Evolutionary conservation across 495 filamentous ascomycete genomes (phyloP).

Genomic region (Neurospora pannonica): DNA sequence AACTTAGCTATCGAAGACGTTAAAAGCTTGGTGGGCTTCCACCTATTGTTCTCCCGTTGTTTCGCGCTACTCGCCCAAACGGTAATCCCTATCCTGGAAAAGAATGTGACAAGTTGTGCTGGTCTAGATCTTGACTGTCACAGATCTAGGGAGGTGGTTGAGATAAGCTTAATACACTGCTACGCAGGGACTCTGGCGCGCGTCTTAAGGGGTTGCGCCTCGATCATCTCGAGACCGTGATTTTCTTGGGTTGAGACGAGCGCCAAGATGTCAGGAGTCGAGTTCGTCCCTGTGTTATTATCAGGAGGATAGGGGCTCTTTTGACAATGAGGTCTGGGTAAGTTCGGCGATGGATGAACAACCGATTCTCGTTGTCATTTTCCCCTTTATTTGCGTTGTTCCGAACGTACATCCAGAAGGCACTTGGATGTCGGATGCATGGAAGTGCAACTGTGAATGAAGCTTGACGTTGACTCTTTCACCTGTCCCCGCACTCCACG

Average conservation of each 20-base stretch:
- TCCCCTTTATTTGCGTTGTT: too few species aligned
- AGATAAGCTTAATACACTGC: neutral
- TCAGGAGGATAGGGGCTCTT: neutral
- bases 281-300: neutral
- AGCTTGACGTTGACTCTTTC: neutral
- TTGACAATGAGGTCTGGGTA: neutral
- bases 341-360: neutral
- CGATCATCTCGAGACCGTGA: neutral
- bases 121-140: neutral
- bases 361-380: too few species aligned
- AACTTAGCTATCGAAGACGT: neutral
- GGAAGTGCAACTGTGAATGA: neutral
- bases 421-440: neutral
- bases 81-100: neutral
- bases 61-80: neutral
- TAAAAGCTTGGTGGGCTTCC: neutral
- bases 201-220: neutral
- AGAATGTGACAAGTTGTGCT: neutral
- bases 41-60: neutral
- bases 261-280: neutral
- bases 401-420: too few species aligned
- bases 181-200: neutral
- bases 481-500: neutral
- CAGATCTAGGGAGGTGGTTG: neutral
- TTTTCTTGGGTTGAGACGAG: neutral